Evolutionary conservation across 208 protist species (phyloP).

Genomic region (Trypanosomatidae sp.): DNA sequence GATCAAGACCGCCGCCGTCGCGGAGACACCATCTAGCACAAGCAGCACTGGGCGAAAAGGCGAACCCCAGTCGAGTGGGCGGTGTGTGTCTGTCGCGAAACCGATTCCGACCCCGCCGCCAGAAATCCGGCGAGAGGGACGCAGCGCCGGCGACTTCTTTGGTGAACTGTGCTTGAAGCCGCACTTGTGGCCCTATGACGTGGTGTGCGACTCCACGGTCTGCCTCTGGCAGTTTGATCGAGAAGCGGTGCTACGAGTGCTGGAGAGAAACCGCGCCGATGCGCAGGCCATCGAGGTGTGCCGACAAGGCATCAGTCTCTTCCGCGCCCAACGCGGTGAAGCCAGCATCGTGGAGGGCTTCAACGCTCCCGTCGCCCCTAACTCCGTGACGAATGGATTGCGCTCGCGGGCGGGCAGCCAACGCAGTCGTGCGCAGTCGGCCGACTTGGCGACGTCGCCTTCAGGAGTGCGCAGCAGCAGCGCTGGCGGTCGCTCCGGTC

Average conservation of each 20-base stretch:
- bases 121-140: constrained; percentile 32
- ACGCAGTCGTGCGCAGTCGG: constrained; percentile 21
- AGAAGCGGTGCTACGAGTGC: constrained; percentile 41
- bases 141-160: constrained; percentile 67
- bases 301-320: constrained; percentile 76
- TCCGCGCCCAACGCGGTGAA: constrained; percentile 58
- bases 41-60: background rate
- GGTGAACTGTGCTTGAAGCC: constrained; percentile 76
- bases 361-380: constrained; percentile 9
- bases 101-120: background rate
- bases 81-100: background rate
- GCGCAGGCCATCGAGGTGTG: constrained; percentile 79
- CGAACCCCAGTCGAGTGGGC: background rate
- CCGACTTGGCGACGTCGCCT: constrained; percentile 2
- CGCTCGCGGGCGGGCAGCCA: background rate
- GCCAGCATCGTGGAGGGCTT: constrained; percentile 55
- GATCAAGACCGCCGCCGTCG: background rate
- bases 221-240: constrained; percentile 71
- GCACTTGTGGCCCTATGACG: constrained; percentile 69
- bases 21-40: background rate
- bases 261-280: constrained; percentile 43
- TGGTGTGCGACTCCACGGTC: constrained; percentile 65
- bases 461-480: background rate
- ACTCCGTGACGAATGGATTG: background rate
- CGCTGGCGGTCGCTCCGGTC: background rate